Percentiles rank a stretch among this genome's conserved stretches.
Conservation (phyloP, 768 basidiomycete species). For the Leccinellum rugosiceps region DNA sequence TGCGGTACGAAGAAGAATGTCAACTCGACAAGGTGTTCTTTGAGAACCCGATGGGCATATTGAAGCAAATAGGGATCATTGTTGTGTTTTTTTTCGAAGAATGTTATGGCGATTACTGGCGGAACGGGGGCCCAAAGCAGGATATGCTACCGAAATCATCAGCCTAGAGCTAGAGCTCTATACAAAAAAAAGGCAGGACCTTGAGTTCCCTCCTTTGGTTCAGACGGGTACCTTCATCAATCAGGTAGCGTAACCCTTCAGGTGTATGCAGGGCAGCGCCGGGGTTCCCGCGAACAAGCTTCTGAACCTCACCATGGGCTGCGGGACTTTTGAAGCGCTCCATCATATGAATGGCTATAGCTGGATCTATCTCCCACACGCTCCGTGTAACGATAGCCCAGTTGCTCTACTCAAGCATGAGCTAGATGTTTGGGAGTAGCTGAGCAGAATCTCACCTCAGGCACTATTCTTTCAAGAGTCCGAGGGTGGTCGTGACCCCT, state of each 20-base stretch:
- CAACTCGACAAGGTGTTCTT: constrained; percentile 89
- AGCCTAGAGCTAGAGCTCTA: not conserved
- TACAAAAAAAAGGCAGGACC: constrained; percentile 39
- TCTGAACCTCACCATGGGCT: constrained; percentile 69
- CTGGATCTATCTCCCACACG: constrained; percentile 81
- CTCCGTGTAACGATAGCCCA: constrained; percentile 71
- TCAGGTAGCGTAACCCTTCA: constrained; percentile 76
- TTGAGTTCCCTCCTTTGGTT: constrained; percentile 66
- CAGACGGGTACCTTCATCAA: constrained; percentile 68
- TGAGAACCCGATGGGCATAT: constrained; percentile 93
- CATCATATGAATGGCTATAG: constrained; percentile 76
- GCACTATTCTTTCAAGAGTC: constrained; percentile 53
- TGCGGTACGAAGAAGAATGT: constrained; percentile 99
- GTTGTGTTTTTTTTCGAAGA: constrained; percentile 81
- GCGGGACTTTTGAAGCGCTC: constrained; percentile 79
- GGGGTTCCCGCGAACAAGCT: constrained; percentile 71
- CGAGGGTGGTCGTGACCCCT: constrained; percentile 62
- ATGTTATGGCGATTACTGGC: constrained; percentile 74
- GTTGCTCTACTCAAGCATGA: constrained; percentile 38
- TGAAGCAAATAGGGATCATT: constrained; percentile 86
- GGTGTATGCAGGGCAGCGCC: constrained; percentile 67
- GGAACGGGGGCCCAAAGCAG: constrained; percentile 88
- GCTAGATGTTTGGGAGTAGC: not conserved
- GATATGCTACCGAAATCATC: constrained; percentile 57
- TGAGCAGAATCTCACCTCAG: constrained; percentile 47